Conservation (phyloP, 768 basidiomycete genomes). For the Podaxis carcinomalis region DNA sequence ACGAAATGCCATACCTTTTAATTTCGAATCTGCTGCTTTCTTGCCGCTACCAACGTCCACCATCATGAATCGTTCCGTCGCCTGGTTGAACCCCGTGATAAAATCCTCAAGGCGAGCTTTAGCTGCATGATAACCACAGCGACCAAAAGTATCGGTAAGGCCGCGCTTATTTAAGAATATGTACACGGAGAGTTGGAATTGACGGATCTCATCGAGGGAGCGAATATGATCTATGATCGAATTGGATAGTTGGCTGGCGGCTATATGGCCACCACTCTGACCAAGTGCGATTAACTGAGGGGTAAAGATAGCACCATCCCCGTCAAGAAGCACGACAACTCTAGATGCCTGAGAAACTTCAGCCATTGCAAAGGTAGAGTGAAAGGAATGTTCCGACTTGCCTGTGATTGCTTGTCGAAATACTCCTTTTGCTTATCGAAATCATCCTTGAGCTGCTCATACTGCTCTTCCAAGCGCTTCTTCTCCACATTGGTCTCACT, state of each 20-base stretch:
- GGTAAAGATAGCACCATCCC: slow-evolving; percentile 61
- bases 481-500: slow-evolving; percentile 32
- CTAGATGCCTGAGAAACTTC: slow-evolving; percentile 34
- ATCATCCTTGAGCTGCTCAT: slow-evolving; percentile 30
- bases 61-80: slow-evolving; percentile 61
- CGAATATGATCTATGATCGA: slow-evolving; percentile 33
- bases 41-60: slow-evolving; percentile 68
- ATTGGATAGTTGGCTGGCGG: slow-evolving; percentile 45
- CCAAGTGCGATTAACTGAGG: slow-evolving; percentile 49
- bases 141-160: slow-evolving; percentile 45
- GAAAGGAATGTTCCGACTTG: slow-evolving; percentile 10
- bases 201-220: slow-evolving; percentile 28
- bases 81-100: slow-evolving; percentile 66
- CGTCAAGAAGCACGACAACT: slow-evolving; percentile 55
- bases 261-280: slow-evolving; percentile 51
- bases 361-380: not conserved
- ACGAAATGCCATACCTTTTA: slow-evolving; percentile 50
- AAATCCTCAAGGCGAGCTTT: slow-evolving; percentile 57
- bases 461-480: slow-evolving; percentile 15
- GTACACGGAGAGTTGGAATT: slow-evolving; percentile 57
- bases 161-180: slow-evolving; percentile 64
- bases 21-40: slow-evolving; percentile 73
- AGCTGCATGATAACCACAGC: slow-evolving; percentile 30
- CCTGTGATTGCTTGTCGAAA: slow-evolving; percentile 39
- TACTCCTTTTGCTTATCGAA: slow-evolving; percentile 33